Evolutionary conservation across 352 stramenopile species (phyloP).

Genomic region (Peronospora farinosa): DNA sequence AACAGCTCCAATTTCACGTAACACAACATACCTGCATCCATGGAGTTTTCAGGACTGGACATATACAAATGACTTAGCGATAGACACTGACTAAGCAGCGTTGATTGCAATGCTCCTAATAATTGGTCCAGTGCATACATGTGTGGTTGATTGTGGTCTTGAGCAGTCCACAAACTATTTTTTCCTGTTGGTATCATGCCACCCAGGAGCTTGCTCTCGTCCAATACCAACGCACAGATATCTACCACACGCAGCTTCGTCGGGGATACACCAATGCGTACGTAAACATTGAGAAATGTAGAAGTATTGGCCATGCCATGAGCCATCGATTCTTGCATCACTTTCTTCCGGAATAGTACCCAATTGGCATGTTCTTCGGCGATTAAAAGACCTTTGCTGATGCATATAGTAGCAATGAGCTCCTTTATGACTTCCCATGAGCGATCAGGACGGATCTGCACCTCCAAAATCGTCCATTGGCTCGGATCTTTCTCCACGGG

Average conservation of each 20-base stretch:
- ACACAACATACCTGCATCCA: slow-evolving; percentile 36
- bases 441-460: slow-evolving; percentile 63
- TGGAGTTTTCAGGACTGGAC: slow-evolving; percentile 65
- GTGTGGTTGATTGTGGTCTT: slow-evolving; percentile 38
- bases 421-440: slow-evolving; percentile 74
- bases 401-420: slow-evolving; percentile 71
- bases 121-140: slow-evolving; percentile 59
- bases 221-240: slow-evolving; percentile 54
- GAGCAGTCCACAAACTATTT: slow-evolving; percentile 27
- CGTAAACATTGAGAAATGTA: slow-evolving; percentile 71
- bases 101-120: slow-evolving; percentile 61
- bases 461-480: slow-evolving; percentile 64
- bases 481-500: slow-evolving; percentile 56
- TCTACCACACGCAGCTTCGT: slow-evolving; percentile 74
- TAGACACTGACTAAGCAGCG: slow-evolving; percentile 58
- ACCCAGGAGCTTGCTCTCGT: slow-evolving; percentile 61
- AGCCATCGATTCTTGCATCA: slow-evolving; percentile 51
- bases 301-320: slow-evolving; percentile 56
- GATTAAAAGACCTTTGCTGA: slow-evolving; percentile 63
- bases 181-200: slow-evolving; percentile 41
- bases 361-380: slow-evolving; percentile 44
- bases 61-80: slow-evolving; percentile 71
- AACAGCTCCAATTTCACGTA: background rate
- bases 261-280: slow-evolving; percentile 61
- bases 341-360: slow-evolving; percentile 69